Evolutionary conservation across 2,329 filamentous ascomycete species (phyloP).

Genomic region (Aspergillus transmontanensis): DNA sequence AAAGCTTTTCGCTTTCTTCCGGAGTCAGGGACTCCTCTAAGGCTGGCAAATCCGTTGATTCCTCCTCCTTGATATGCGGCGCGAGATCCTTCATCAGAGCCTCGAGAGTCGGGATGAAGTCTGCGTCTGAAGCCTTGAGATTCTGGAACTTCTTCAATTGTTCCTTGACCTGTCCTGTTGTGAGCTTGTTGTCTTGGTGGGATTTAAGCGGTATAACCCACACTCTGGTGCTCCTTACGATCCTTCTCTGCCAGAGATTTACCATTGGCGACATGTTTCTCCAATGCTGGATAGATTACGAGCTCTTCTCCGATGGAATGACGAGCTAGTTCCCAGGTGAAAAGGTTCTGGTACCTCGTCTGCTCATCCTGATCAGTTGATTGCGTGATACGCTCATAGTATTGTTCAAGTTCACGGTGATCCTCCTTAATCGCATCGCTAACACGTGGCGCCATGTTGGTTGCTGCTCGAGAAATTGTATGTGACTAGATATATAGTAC

Average conservation of each 20-base stretch:
- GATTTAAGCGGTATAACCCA: neutral
- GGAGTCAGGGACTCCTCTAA: constrained; percentile 47
- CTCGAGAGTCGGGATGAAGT: constrained; percentile 47
- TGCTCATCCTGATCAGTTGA: constrained; percentile 43
- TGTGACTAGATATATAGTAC: no score
- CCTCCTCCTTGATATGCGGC: constrained; percentile 36
- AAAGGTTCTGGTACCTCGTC: constrained; percentile 50
- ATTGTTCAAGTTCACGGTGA: constrained; percentile 42
- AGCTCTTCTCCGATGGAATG: constrained; percentile 54
- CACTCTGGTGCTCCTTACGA: constrained; percentile 46
- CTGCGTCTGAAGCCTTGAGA: constrained; percentile 38
- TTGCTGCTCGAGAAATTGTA: no score
- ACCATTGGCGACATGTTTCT: constrained; percentile 49
- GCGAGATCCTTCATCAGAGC: constrained; percentile 24
- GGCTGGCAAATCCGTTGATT: constrained; percentile 49
- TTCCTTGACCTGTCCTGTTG: neutral
- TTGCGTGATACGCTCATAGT: constrained; percentile 45
- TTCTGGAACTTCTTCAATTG: constrained; percentile 43
- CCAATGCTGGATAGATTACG: constrained; percentile 56
- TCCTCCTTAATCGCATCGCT: constrained; percentile 42
- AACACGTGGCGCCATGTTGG: constrained; percentile 16
- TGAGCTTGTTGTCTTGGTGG: neutral
- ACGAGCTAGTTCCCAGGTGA: constrained; percentile 54
- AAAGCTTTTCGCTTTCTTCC: constrained; percentile 37
- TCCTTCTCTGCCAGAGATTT: constrained; percentile 50